Base-by-base conservation (phyloP, 1,139 yeast species). In the Geotrichum carabidarum region DNA sequence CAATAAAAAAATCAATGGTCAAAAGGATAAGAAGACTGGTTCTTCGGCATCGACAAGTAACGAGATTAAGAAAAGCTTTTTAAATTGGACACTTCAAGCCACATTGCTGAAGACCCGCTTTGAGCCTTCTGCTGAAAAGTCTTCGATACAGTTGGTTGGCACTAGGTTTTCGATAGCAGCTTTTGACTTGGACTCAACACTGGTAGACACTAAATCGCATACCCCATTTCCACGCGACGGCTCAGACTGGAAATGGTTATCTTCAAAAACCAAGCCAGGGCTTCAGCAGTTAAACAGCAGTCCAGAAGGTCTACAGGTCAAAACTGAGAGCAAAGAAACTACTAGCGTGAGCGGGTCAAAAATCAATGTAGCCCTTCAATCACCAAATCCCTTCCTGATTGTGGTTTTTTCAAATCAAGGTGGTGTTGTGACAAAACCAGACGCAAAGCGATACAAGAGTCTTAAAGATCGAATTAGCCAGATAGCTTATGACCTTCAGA, bases 331-430 rank as follows among this genome's bases (percentile, higher is more conserved):
- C 17, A 38, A 30, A 27, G 12, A 27, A 6, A 4, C 35, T 14
- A 43, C 22, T 37, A 17, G 15, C 11, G 42, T 12, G 3, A 6
- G 7, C 4, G 8, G 32, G 14, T 11, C 27, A 34, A 36, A 17
- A 3, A 5, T 35, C 12, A 31, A 17, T 5, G 4, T 6, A 1
- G 31, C 15, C 30, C 9, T 14, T n/a, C 7, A 44, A 18, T 18
- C 34, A 3, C 15, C 49, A 35, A 30, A 5, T 15, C 41, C 40
- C 5, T 74, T 73, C 59, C 40, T 76, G 0, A 67, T 89, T 4
- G 93, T 83, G 12, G 78, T 93, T 1, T 87, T 93, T 66, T 81
- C 97, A 2, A 93, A 93, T 65, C 99, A 93, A 66, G 96, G 91
- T n/a, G 81, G 79, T 0, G 78, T 82, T 1, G 64, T 77, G 2